Percentiles rank a stretch among this genome's conserved stretches.
Conservation (phyloP, 148 eudicot species). For the Arctostaphylos glauca region DNA sequence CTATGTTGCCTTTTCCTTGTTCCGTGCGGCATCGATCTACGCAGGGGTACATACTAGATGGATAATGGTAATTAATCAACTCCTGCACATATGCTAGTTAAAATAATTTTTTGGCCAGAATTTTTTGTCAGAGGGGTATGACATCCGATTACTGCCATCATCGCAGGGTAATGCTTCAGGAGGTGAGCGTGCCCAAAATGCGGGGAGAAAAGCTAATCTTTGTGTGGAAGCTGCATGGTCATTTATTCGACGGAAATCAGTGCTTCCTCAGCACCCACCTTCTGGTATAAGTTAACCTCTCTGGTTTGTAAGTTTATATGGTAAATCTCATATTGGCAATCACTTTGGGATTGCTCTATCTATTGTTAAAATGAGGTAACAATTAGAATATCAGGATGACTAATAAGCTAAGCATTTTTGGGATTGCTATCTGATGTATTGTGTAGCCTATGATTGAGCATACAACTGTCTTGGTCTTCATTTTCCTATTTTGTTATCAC, state of each 20-base stretch:
- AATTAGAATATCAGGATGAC: not conserved
- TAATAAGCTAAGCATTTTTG: not conserved
- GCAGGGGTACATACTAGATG: conserved; percentile 89
- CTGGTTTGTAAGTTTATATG: not conserved
- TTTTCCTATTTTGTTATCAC: conserved; percentile 1
- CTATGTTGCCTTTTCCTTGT: conserved; percentile 85
- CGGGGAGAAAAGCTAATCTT: conserved; percentile 63
- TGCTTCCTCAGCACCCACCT: conserved; percentile 62
- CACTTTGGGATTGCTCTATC: not conserved
- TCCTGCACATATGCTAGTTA: not conserved
- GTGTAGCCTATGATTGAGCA: not conserved
- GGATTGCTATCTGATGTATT: not conserved
- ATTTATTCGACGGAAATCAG: conserved; percentile 55
- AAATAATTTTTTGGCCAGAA: not conserved
- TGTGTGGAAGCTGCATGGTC: conserved; percentile 70
- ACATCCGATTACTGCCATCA: conserved; percentile 9
- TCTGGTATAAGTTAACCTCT: conserved; percentile 35
- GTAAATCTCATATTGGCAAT: not conserved
- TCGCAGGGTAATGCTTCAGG: conserved; percentile 95
- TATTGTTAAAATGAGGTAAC: not conserved
- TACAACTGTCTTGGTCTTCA: not conserved
- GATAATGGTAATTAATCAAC: conserved; percentile 57
- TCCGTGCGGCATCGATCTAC: conserved; percentile 91
- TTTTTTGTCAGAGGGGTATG: not conserved
- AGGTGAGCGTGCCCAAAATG: conserved; percentile 62